These are phyloP conservation scores for Eutrema japonicum DNA, from an alignment of 345 rosid genomes.

Conservation along the genomic window DNA sequence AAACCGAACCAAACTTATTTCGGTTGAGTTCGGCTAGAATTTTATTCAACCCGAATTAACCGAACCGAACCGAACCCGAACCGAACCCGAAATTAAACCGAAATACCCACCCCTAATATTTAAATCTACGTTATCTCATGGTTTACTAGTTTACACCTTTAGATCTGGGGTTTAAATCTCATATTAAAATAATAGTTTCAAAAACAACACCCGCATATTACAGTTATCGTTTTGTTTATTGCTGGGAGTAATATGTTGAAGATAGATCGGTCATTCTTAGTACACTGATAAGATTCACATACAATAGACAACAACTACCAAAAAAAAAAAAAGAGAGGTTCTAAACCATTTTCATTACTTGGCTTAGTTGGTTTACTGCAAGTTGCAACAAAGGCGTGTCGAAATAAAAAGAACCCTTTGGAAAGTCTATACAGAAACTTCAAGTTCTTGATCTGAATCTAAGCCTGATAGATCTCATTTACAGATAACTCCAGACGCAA, in stretches of 20 bases:
- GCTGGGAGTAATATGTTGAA: background rate
- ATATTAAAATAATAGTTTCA: background rate
- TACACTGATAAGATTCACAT: background rate
- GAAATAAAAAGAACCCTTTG: constrained; percentile 21
- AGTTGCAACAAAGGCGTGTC: constrained; percentile 25
- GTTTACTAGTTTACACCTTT: background rate
- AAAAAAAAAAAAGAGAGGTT: background rate
- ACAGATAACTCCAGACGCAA: constrained; percentile 41
- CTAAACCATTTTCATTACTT: constrained; percentile 32
- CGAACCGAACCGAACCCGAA: too few species aligned
- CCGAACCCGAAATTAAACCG: too few species aligned
- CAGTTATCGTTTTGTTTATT: background rate
- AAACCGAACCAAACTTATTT: too few species aligned
- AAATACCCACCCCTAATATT: too few species aligned
- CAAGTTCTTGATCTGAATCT: constrained; percentile 37
- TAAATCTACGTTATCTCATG: constrained; percentile 15
- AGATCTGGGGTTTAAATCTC: constrained; percentile 1
- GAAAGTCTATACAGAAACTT: constrained; percentile 40
- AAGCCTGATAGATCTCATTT: constrained; percentile 39
- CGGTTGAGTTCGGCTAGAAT: too few species aligned
- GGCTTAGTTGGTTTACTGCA: constrained; percentile 25
- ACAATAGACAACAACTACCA: background rate
- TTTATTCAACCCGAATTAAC: too few species aligned
- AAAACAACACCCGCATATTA: background rate
- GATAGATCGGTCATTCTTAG: background rate